These are phyloP conservation scores for Talaromyces amestolkiae DNA, from an alignment of 2,329 filamentous ascomycete species.

Conservation along the genomic window DNA sequence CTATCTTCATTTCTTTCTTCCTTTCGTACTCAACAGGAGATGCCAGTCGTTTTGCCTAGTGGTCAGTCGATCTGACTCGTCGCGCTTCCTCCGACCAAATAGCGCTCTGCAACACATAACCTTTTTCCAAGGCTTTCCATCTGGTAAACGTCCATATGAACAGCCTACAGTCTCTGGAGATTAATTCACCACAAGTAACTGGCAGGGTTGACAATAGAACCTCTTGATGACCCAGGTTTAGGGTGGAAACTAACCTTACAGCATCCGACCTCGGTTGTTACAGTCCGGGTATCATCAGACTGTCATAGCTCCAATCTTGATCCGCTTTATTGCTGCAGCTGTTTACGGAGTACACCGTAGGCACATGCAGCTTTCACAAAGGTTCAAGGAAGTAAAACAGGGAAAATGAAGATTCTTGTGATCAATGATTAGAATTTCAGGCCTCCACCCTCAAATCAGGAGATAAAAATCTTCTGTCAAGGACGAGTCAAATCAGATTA, in stretches of 20 bases:
- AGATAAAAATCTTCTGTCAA: neutral
- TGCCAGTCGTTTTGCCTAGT: neutral
- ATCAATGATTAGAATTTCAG: neutral
- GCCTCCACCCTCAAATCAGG: neutral
- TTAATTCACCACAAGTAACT: neutral
- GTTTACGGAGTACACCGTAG: neutral
- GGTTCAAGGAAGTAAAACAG: neutral
- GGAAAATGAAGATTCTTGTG: neutral
- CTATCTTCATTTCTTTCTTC: neutral
- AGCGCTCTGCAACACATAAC: neutral
- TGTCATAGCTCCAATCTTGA: neutral
- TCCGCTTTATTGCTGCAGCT: neutral
- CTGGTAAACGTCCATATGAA: neutral
- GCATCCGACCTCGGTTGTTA: neutral
- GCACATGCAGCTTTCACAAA: neutral
- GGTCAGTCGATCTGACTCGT: neutral
- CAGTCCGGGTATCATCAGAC: neutral
- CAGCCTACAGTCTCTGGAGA: neutral
- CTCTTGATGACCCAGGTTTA: neutral
- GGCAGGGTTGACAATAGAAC: neutral
- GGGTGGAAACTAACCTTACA: neutral
- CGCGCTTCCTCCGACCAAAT: neutral
- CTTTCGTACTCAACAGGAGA: neutral
- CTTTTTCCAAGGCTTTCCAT: neutral
- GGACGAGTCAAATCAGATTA: neutral